These are phyloP conservation scores for Wickerhamomyces strasburgensis DNA, from an alignment of 805 yeast species.

Conservation along the genomic window DNA sequence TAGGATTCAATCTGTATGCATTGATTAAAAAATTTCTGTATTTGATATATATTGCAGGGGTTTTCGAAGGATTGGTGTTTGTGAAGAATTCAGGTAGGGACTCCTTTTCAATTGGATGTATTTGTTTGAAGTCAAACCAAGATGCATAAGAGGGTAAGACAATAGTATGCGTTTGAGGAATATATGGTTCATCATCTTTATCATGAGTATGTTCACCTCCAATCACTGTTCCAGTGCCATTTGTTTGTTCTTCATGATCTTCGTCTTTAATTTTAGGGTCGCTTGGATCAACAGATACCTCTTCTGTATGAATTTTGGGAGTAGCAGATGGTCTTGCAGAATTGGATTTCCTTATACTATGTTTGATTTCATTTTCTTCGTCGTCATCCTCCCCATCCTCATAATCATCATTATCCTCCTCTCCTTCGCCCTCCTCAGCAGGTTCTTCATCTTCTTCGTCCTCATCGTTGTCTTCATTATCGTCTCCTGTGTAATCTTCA, in stretches of 20 bases:
- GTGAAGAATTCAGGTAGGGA: constrained; percentile 87
- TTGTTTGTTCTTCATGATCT: constrained; percentile 5
- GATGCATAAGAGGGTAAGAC: constrained; percentile 82
- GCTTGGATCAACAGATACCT: constrained; percentile 6
- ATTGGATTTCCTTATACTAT: constrained; percentile 4
- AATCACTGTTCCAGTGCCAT: constrained; percentile 6
- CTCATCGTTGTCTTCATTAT: constrained; percentile 5
- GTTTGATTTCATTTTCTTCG: constrained; percentile 8
- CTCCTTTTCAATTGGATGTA: constrained; percentile 75
- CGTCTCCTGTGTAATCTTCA: constrained; percentile 7
- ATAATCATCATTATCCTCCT: constrained; percentile 10
- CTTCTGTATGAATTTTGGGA: constrained; percentile 16
- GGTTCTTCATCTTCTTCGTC: constrained; percentile 11
- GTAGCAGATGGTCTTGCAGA: constrained; percentile 8
- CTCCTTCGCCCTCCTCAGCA: constrained; percentile 10
- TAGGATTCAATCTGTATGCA: constrained; percentile 82
- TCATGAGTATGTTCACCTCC: constrained; percentile 7
- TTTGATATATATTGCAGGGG: constrained; percentile 74
- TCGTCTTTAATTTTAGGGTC: constrained; percentile 8
- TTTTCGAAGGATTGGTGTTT: constrained; percentile 65
- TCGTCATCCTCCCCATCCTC: constrained; percentile 9
- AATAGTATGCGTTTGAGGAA: constrained; percentile 73
- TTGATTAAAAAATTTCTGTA: constrained; percentile 88
- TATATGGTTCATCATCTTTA: constrained; percentile 19
- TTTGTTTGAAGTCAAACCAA: constrained; percentile 74